phyloP scores from a whole-genome alignment of 2,329 filamentous ascomycete species.

The Aspergillus sojae region DNA sequence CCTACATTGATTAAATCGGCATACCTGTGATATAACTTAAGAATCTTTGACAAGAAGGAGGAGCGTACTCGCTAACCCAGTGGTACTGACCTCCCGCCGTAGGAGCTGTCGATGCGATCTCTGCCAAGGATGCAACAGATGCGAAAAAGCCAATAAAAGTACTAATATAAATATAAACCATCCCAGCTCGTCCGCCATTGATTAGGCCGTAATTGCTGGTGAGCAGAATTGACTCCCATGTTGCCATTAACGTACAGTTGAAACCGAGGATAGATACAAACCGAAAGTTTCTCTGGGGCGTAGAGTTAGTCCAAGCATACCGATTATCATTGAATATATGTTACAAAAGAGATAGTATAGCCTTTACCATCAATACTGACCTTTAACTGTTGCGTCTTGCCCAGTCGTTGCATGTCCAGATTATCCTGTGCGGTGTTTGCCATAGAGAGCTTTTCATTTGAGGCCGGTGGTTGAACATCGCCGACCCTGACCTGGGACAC shows the following conservation, averaged over 20 bases:
- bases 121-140: conserved; percentile 40
- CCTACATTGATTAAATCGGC: background rate
- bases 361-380: background rate
- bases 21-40: conserved; percentile 40
- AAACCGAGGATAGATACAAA: conserved; percentile 45
- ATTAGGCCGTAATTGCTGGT: conserved; percentile 29
- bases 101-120: conserved; percentile 37
- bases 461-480: background rate
- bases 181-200: conserved; percentile 38
- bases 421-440: background rate
- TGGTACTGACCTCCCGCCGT: conserved; percentile 44
- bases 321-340: background rate
- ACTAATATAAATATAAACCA: conserved; percentile 40
- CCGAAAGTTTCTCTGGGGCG: conserved; percentile 35
- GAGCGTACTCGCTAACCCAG: conserved; percentile 43
- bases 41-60: conserved; percentile 34
- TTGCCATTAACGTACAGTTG: conserved; percentile 43
- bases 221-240: conserved; percentile 43
- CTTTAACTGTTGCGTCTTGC: background rate
- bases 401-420: background rate
- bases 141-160: conserved; percentile 41
- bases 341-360: background rate
- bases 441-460: background rate
- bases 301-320: background rate
- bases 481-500: background rate